Evolutionary conservation across 306 rosid species (phyloP).

Genomic region (Psophocarpus tetragonolobus): DNA sequence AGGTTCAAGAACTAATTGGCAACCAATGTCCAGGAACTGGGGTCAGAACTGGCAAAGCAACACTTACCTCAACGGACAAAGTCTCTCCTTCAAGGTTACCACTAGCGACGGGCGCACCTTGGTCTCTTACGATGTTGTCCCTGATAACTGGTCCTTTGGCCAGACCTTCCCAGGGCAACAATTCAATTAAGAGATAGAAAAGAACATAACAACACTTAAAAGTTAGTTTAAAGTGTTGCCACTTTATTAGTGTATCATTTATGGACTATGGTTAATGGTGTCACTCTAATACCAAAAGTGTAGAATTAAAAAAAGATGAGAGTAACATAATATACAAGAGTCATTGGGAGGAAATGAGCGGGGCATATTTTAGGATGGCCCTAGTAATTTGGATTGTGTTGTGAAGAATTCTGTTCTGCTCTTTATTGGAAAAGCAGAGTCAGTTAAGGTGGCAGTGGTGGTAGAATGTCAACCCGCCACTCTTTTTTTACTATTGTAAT

Average conservation of each 20-base stretch:
- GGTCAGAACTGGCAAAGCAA: constrained; percentile 89
- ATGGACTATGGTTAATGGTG: constrained; percentile 1
- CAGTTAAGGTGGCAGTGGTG: constrained; percentile 49
- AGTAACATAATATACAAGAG: neutral
- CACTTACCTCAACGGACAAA: constrained; percentile 56
- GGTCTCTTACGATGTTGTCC: constrained; percentile 51
- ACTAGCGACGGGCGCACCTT: constrained; percentile 56
- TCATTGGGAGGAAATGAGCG: constrained; percentile 18
- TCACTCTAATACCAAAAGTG: neutral
- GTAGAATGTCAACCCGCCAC: constrained; percentile 43
- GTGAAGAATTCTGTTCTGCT: constrained; percentile 34
- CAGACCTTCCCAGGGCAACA: constrained; percentile 64
- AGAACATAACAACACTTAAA: neutral
- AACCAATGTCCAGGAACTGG: constrained; percentile 72
- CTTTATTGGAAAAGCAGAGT: constrained; percentile 35
- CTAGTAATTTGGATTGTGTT: constrained; percentile 26
- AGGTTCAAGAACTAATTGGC: constrained; percentile 68
- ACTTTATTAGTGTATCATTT: neutral
- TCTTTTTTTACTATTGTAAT: constrained; percentile 22
- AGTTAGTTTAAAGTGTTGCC: neutral
- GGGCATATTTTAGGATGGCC: constrained; percentile 44
- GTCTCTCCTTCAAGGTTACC: constrained; percentile 64
- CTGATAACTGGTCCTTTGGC: constrained; percentile 65
- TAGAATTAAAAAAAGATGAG: neutral
- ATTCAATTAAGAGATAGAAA: constrained; percentile 33